Evolutionary conservation across 345 rosid genomes (phyloP).

Genomic region (Linum tenue): DNA sequence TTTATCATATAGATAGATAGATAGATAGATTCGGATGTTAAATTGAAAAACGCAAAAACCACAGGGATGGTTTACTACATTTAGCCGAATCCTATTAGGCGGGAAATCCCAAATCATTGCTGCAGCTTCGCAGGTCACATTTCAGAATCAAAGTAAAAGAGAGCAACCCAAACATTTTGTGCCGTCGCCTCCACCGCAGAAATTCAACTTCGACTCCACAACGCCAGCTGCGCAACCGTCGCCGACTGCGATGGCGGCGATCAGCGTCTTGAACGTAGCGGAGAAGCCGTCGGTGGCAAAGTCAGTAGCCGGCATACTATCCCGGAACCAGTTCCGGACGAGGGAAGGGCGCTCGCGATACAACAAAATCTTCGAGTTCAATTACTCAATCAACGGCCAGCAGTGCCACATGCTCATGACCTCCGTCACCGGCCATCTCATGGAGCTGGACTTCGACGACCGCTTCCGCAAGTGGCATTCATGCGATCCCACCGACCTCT

Average conservation of each 20-base stretch:
- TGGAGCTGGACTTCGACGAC: slow-evolving; percentile 89
- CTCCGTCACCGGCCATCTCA: slow-evolving; percentile 89
- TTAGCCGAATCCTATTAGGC: no score
- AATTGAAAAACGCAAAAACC: no score
- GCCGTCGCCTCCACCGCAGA: no score
- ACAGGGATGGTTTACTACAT: no score
- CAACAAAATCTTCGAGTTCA: slow-evolving; percentile 90
- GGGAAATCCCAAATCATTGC: no score
- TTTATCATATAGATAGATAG: no score
- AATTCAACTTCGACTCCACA: no score
- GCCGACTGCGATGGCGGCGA: slow-evolving; percentile 20
- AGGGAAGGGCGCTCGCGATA: slow-evolving; percentile 91
- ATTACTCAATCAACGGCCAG: slow-evolving; percentile 66
- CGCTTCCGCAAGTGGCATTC: slow-evolving; percentile 95
- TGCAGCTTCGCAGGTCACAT: no score
- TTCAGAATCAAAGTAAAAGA: no score
- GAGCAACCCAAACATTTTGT: no score
- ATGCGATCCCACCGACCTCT: slow-evolving; percentile 86
- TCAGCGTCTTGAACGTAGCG: slow-evolving; percentile 76
- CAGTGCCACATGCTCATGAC: slow-evolving; percentile 85
- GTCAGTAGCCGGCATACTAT: slow-evolving; percentile 64
- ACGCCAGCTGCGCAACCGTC: slow-evolving; percentile 5
- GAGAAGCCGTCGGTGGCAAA: slow-evolving; percentile 99
- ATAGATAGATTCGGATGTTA: no score
- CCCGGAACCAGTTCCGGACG: slow-evolving; percentile 53